These are phyloP conservation scores for Hysterangium stoloniferum DNA, from an alignment of 768 basidiomycete species.

Conservation along the genomic window DNA sequence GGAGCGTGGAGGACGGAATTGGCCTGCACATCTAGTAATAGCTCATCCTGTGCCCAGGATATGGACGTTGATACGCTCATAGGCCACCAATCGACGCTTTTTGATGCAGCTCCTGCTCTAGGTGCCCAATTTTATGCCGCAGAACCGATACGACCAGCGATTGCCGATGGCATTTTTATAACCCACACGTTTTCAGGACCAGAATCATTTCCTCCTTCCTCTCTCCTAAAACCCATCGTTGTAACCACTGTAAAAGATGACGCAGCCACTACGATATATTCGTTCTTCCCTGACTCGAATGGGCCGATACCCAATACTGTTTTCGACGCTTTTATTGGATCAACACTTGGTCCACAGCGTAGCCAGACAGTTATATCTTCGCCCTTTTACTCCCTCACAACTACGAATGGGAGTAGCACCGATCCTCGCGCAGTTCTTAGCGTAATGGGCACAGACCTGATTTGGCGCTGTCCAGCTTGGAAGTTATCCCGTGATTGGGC, in stretches of 20 bases:
- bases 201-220: constrained; percentile 47
- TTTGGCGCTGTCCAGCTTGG: constrained; percentile 67
- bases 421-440: constrained; percentile 54
- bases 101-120: constrained; percentile 33
- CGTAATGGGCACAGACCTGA: constrained; percentile 55
- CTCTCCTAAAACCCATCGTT: constrained; percentile 50
- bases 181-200: constrained; percentile 58
- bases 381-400: constrained; percentile 36
- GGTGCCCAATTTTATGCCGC: constrained; percentile 45
- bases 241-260: constrained; percentile 69
- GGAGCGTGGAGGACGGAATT: constrained; percentile 21
- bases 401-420: constrained; percentile 19
- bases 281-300: constrained; percentile 23
- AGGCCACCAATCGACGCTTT: constrained; percentile 40
- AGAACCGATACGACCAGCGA: constrained; percentile 60
- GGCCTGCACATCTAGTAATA: constrained; percentile 29
- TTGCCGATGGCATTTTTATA: constrained; percentile 61
- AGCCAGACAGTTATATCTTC: constrained; percentile 37
- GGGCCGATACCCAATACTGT: constrained; percentile 29
- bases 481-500: constrained; percentile 64
- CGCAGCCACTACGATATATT: constrained; percentile 56
- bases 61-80: constrained; percentile 48
- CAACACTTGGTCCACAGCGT: constrained; percentile 40
- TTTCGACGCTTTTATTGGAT: constrained; percentile 33
- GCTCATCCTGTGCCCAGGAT: constrained; percentile 42